These are phyloP conservation scores for Penicillium sp. DNA, from an alignment of 2,329 filamentous ascomycete species.

Conservation along the genomic window DNA sequence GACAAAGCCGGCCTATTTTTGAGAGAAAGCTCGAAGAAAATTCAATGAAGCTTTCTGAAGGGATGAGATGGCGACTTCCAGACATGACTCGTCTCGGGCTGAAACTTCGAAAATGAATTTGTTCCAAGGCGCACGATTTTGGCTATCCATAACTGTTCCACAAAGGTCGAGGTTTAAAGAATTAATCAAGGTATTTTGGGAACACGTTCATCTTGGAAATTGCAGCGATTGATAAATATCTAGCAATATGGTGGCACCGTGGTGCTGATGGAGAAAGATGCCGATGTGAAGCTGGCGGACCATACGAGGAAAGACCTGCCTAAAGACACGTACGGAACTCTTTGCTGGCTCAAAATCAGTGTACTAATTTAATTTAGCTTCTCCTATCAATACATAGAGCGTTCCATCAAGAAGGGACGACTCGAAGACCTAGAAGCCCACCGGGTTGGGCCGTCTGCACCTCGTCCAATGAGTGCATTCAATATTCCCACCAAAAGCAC, in stretches of 20 bases:
- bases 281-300: slow-evolving; percentile 60
- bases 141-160: slow-evolving; percentile 56
- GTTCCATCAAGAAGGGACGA: slow-evolving; percentile 50
- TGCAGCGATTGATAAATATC: neutral
- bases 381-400: slow-evolving; percentile 59
- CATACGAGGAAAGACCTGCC: slow-evolving; percentile 52
- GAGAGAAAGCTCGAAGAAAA: neutral
- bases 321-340: slow-evolving; percentile 45
- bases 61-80: neutral
- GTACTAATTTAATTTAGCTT: slow-evolving; percentile 35
- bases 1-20: neutral
- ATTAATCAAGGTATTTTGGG: slow-evolving; percentile 44
- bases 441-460: slow-evolving; percentile 44
- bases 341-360: neutral
- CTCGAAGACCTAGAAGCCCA: slow-evolving; percentile 51
- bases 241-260: slow-evolving; percentile 56
- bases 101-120: slow-evolving; percentile 28
- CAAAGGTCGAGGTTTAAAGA: slow-evolving; percentile 48
- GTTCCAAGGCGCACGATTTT: slow-evolving; percentile 58
- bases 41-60: neutral
- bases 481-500: slow-evolving; percentile 34
- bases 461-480: slow-evolving; percentile 47
- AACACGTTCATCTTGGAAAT: neutral
- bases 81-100: neutral
- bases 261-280: slow-evolving; percentile 53